Conservation (phyloP, 208 protist species). For the Naegleria gruberi region DNA sequence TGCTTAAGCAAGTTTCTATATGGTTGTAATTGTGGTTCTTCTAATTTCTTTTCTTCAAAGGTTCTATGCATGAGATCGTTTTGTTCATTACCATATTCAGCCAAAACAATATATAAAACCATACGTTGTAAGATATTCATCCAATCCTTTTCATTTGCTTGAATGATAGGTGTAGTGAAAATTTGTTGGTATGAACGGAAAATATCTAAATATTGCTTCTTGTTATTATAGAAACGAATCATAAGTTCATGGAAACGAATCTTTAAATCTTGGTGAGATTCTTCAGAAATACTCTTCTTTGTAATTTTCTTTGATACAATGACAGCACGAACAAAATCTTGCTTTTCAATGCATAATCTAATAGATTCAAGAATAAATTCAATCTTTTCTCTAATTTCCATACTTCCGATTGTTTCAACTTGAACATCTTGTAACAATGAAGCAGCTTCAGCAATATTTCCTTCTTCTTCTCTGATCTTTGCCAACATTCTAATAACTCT, state of each 20-base stretch:
- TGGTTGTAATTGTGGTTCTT: neutral
- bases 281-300: constrained; percentile 56
- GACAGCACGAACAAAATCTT: constrained; percentile 82
- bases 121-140: constrained; percentile 35
- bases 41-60: constrained; percentile 43
- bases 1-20: constrained; percentile 34
- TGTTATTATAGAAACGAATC: constrained; percentile 28
- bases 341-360: constrained; percentile 76
- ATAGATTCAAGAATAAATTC: constrained; percentile 89
- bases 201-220: constrained; percentile 31
- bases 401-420: constrained; percentile 92
- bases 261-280: constrained; percentile 62
- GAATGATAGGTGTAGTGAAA: constrained; percentile 30
- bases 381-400: constrained; percentile 88
- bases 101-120: constrained; percentile 45
- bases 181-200: constrained; percentile 18
- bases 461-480: constrained; percentile 68
- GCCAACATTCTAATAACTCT: neutral
- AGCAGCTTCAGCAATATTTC: constrained; percentile 73
- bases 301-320: constrained; percentile 88
- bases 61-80: constrained; percentile 49
- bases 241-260: constrained; percentile 38
- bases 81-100: constrained; percentile 47
- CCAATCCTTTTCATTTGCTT: constrained; percentile 16
- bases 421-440: constrained; percentile 85